phyloP scores from a whole-genome alignment of 345 rosid genomes.

The Durio zibethinus region DNA sequence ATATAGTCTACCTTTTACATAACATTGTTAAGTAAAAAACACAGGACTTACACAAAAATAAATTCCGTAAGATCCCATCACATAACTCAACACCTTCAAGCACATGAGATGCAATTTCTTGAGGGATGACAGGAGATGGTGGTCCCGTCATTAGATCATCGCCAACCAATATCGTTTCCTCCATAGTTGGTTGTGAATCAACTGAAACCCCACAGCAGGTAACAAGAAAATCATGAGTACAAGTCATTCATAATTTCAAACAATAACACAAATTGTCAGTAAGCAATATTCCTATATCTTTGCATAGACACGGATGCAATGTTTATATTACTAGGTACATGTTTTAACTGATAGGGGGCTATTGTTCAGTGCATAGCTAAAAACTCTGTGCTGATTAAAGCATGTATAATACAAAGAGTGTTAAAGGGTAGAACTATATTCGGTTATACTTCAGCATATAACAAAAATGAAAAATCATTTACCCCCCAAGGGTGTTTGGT shows the following conservation, averaged over 20 bases:
- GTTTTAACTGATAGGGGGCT: not conserved
- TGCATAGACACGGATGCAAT: not conserved
- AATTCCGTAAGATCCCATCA: slow-evolving; percentile 75
- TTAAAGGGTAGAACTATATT: not conserved
- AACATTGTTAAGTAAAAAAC: not conserved
- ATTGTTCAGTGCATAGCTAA: not conserved
- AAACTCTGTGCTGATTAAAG: not conserved
- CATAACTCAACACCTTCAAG: slow-evolving; percentile 84
- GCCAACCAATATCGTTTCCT: slow-evolving; percentile 90
- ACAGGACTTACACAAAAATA: slow-evolving; percentile 72
- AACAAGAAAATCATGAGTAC: slow-evolving; percentile 7
- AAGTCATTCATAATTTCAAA: not conserved
- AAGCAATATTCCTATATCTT: not conserved
- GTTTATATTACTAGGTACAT: not conserved
- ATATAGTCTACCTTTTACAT: not conserved
- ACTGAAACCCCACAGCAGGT: slow-evolving; percentile 43
- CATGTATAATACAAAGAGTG: not conserved
- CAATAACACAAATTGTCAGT: not conserved
- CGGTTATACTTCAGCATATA: not conserved
- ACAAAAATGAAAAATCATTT: not conserved
- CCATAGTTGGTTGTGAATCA: slow-evolving; percentile 90
- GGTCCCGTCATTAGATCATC: slow-evolving; percentile 95
- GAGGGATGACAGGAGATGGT: slow-evolving; percentile 83
- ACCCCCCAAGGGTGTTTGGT: no score
- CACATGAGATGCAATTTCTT: slow-evolving; percentile 87